Evolutionary conservation across 768 basidiomycete genomes (phyloP), one percentile per base, ranked within the genome.

Genomic region (Heimioporus sp.): DNA sequence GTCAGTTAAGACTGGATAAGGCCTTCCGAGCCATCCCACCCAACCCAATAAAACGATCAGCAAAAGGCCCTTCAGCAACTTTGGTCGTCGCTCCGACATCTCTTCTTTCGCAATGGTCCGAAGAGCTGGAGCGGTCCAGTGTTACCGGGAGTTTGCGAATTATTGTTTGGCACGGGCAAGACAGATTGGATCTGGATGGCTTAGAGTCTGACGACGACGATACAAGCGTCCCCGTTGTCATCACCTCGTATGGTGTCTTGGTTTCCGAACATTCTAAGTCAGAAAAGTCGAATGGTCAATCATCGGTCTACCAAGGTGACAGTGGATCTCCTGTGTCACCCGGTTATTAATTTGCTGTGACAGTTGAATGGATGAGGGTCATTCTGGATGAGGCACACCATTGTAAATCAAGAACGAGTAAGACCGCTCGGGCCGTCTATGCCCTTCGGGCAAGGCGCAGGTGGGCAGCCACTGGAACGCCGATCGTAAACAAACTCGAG

Each of bases 381-480:
- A 81, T 96, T 32, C 77, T 95, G 9, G 96, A 98, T 63, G 96
- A 98, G 70, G 96, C 96, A 3, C 96, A 98, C 68, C 83, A 90
- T 54, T 94, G 92, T 75, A 98, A 97, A 71, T 92, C 90, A 12
- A 80, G 95, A 20, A 78, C 80, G 7, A 94, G 91, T 61, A 88
- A 90, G 67, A 91, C 90, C 13, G 92, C 92, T 0, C 89, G 86
- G 59, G 88, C 96, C 8, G 90, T 90, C 41, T 98, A 88, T 65
- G 90, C 90, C 6, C 76, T 98, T 10, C 80, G 77, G 19, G 89
- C 89, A 5, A 77, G 85, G 54, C 74, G 91, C 42, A 78, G 89
- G 56, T 98, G 96, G 96, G 92, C 92, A 4, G 83, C 96, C 28
- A 96, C 92, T 12, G 92, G 92, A 12, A 98, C 96, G 5, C 96